Evolutionary conservation across 345 rosid genomes (phyloP), one percentile per base, ranked within the genome.

Genomic region (Boechera stricta): DNA sequence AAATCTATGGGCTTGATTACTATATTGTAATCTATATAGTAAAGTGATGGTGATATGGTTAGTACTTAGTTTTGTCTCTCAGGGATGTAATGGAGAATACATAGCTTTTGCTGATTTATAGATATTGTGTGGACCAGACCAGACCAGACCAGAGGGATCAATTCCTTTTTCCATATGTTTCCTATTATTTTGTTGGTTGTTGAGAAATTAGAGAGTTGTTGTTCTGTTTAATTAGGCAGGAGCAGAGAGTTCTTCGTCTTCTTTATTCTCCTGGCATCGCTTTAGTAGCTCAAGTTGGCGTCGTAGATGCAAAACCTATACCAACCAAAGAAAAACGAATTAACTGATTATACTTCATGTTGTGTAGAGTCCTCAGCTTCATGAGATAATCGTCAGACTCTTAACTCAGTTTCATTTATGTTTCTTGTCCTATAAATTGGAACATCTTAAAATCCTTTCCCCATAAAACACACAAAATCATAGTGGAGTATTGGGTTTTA

Each of bases 271-370:
- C 76, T 84, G 87, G 64, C 93, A 87, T 82, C 83, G 85, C 85
- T 87, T 89, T 9, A 92, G 86, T 77, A 89, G 81, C 65, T 81
- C 74, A 7, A 91, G 91, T 74, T 90, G 95, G 36, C 87, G 82
- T 53, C 88, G 72, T 33, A 90, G 77, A 77, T 89, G 94, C 82
- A 92, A 73, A 56, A 92, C 90, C 98, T 92, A 89, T 57, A 48
- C 10, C 52, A 55, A 47, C 52, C 76, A 64, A 8, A 32, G 15
- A 10, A 33, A 36, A 31, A 18, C 16, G 10, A 41, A 33, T 16
- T n/a, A 44, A 57, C 35, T 7, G 16, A 1, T 6, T 16, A n/a
- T n/a, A 11, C 29, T 38, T 13, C 10, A 16, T 24, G 21, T 21
- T 3, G 11, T 35, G 45, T 3, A 24, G 7, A 65, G 29, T 41